phyloP scores from a whole-genome alignment of 2,329 filamentous ascomycete genomes.

The Trichoderma citrinoviride region DNA sequence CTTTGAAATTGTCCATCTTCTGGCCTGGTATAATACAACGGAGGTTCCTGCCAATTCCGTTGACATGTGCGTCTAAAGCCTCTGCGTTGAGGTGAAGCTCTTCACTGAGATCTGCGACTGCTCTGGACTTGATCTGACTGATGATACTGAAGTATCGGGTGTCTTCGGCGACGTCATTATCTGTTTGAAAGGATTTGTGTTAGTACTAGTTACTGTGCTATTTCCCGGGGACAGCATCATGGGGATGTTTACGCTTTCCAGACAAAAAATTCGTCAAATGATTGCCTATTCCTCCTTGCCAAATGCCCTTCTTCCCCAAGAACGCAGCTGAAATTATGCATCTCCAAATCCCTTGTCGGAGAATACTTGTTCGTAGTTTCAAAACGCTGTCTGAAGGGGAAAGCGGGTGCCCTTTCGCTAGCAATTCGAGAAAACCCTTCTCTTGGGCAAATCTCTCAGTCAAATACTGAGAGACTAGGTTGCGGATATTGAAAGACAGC shows the following conservation, averaged over 20 bases:
- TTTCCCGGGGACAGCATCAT: too few species aligned
- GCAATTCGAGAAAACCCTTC: neutral
- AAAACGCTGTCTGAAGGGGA: neutral
- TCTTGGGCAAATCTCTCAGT: neutral
- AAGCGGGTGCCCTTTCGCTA: too few species aligned
- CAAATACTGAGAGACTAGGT: neutral
- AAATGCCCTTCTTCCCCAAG: neutral
- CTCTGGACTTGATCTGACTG: constrained; percentile 8
- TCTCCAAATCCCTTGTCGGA: neutral
- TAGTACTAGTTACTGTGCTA: neutral
- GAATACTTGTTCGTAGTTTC: neutral
- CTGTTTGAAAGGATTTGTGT: neutral
- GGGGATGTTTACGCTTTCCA: neutral
- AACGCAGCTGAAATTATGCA: neutral
- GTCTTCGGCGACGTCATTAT: neutral
- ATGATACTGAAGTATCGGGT: neutral
- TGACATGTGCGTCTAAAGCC: neutral
- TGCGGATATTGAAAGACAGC: constrained; percentile 1
- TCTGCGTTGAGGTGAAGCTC: neutral
- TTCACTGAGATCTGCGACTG: neutral
- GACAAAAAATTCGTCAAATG: neutral
- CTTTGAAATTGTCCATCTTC: neutral
- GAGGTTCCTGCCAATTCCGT: neutral
- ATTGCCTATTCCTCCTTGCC: neutral
- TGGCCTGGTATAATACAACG: neutral